phyloP scores from a whole-genome alignment of 768 basidiomycete genomes.

The Symmetrospora coprosmae region DNA sequence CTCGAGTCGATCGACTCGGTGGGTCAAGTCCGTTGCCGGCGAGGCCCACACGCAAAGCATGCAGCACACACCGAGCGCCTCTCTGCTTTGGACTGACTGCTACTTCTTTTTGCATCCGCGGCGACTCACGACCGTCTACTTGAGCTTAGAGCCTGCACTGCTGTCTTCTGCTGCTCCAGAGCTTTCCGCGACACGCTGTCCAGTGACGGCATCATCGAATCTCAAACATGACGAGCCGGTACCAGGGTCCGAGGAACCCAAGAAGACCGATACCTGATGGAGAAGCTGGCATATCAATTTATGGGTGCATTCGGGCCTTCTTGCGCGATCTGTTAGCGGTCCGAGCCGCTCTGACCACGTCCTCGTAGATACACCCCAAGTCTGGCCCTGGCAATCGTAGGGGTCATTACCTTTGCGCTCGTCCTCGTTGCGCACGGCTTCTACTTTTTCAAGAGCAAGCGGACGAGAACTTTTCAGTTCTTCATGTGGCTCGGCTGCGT shows the following conservation, averaged over 20 bases:
- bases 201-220: too few relatives aligned
- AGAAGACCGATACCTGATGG: slow-evolving; percentile 26
- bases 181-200: too few relatives aligned
- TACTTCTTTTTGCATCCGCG: too few relatives aligned
- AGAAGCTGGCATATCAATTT: slow-evolving; percentile 34
- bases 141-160: too few relatives aligned
- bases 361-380: slow-evolving; percentile 5
- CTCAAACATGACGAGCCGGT: too few relatives aligned
- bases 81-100: too few relatives aligned
- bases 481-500: slow-evolving; percentile 34
- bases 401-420: slow-evolving; percentile 32
- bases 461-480: slow-evolving; percentile 34
- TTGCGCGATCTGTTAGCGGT: not conserved
- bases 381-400: slow-evolving; percentile 31
- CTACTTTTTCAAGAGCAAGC: slow-evolving; percentile 19
- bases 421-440: slow-evolving; percentile 27
- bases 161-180: too few relatives aligned
- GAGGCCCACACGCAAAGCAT: too few relatives aligned
- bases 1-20: too few relatives aligned
- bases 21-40: too few relatives aligned
- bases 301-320: slow-evolving; percentile 32
- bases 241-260: slow-evolving; percentile 3
- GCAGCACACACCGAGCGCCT: too few relatives aligned
- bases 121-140: too few relatives aligned
- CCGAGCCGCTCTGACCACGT: slow-evolving; percentile 5